These are phyloP conservation scores for Hericium erinaceus DNA, from an alignment of 768 basidiomycete species.

Conservation along the genomic window DNA sequence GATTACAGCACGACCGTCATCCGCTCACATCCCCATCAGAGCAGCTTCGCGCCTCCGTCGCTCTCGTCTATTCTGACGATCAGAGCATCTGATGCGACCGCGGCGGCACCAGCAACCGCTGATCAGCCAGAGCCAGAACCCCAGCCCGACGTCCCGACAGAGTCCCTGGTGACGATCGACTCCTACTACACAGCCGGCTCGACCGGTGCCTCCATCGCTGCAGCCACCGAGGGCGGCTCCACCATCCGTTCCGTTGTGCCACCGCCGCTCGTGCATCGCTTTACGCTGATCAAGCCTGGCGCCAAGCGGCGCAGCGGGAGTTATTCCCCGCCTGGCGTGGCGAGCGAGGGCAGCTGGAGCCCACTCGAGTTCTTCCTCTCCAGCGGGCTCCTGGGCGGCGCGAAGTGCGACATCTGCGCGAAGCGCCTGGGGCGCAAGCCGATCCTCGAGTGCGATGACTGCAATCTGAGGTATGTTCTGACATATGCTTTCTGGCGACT, in stretches of 20 bases:
- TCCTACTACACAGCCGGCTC: constrained; percentile 58
- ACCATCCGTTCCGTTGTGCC: constrained; percentile 41
- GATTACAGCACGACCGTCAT: constrained; percentile 69
- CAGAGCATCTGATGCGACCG: constrained; percentile 31
- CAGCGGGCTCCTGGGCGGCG: constrained; percentile 50
- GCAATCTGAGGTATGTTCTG: constrained; percentile 45
- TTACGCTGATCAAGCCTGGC: constrained; percentile 79
- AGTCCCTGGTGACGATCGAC: constrained; percentile 48
- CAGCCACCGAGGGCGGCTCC: constrained; percentile 72
- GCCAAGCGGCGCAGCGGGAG: constrained; percentile 39
- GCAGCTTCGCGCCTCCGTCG: constrained; percentile 16
- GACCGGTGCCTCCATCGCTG: constrained; percentile 41
- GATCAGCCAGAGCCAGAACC: constrained; percentile 2
- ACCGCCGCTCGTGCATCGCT: constrained; percentile 64
- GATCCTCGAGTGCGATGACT: constrained; percentile 82
- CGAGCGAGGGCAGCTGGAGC: constrained; percentile 46
- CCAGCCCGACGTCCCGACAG: constrained; percentile 18
- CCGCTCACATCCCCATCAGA: constrained; percentile 33
- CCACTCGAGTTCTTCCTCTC: constrained; percentile 75
- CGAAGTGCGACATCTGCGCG: constrained; percentile 74
- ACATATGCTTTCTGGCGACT: constrained; percentile 20
- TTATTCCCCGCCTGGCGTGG: constrained; percentile 22
- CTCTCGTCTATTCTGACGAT: constrained; percentile 43
- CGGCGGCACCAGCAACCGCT: constrained; percentile 4
- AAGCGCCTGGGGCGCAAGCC: constrained; percentile 86